Evolutionary conservation across 257 asterid species (phyloP), one percentile per base, ranked within the genome.

Genomic region (Nicotiana tabacum): DNA sequence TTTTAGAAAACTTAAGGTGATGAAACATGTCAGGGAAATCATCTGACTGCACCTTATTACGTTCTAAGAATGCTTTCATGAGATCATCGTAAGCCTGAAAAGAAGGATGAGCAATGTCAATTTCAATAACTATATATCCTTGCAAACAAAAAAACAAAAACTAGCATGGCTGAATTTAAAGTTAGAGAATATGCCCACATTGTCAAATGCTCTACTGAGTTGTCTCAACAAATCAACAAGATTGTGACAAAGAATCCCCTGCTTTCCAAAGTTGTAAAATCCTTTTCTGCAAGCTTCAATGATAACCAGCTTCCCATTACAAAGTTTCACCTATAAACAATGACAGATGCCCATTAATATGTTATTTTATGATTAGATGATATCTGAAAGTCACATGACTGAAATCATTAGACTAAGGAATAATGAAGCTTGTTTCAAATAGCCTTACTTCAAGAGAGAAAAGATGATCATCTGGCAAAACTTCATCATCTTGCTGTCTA

Each of bases 181-280:
- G 76, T 10, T 16, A 78, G 30, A 78, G 57, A 78, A 78, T 79
- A 24, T 35, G 58, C 30, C 57, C 29, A 96, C 99, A 88, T 94
- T 91, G 83, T 94, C 98, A 85, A 96, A 96, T 83, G 96, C 98
- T 90, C 98, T 88, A 87, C 97, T 94, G 78, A 93, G 95, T 84
- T 93, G 98, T 81, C 99, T 90, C 90, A 96, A 84, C 86, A 96
- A 88, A 89, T 94, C 99, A 80, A 94, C 98, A 88, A 96, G 92
- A 86, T 90, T 93, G 91, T 96, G 99, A 85, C 94, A 92, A 86
- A 90, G 92, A 86, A 92, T 85, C 81, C 87, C 93, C 85, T 90
- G 97, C 93, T 94, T 96, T 83, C 98, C 98, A 53, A 84, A 83
- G 88, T 90, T 87, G 81, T 83, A 88, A 82, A 94, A 96, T 16